phyloP scores from a whole-genome alignment of 441 rosid species.

The Adansonia madagascariensis region DNA sequence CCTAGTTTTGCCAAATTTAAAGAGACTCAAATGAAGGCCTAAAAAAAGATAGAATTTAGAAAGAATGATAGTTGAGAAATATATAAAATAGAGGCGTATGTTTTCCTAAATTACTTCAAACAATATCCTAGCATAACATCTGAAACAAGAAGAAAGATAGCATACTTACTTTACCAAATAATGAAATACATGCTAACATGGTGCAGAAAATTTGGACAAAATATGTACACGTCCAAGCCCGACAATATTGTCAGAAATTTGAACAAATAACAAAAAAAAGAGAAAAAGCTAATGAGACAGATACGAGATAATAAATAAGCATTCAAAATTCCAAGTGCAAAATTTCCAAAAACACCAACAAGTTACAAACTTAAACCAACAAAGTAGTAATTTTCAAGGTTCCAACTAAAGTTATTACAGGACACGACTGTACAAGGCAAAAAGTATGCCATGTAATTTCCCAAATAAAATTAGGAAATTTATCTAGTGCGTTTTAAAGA shows the following conservation, averaged over 20 bases:
- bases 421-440: not conserved
- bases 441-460: not conserved
- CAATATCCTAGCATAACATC: not conserved
- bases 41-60: not conserved
- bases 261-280: not conserved
- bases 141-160: not conserved
- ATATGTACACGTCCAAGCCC: not conserved
- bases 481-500: not conserved
- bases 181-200: not conserved
- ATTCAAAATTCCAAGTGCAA: not conserved
- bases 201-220: not conserved
- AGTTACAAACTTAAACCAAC: not conserved
- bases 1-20: not conserved
- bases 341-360: not conserved
- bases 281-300: not conserved
- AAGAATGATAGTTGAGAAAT: not conserved
- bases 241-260: not conserved
- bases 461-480: not conserved
- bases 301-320: not conserved
- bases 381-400: not conserved
- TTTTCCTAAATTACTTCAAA: not conserved
- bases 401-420: not conserved
- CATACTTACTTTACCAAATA: not conserved
- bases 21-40: not conserved
- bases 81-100: not conserved